phyloP scores from a whole-genome alignment of 1,284 basidiomycete genomes.

The Tetrapyrgos nigripes region DNA sequence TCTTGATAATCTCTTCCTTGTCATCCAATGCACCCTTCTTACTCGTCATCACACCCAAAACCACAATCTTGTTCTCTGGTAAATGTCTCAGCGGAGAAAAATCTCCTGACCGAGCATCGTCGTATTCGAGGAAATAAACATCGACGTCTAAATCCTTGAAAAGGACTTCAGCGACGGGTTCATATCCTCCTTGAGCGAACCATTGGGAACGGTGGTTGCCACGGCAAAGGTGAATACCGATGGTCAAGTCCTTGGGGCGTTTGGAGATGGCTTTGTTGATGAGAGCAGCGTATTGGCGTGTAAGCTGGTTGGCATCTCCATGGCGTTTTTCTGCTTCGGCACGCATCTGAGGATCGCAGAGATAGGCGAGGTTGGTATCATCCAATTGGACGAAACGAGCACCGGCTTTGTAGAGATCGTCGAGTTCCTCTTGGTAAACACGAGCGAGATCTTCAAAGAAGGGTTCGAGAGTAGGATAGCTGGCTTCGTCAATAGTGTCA shows the following conservation, averaged over 20 bases:
- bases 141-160: conserved; percentile 15
- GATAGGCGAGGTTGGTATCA: conserved; percentile 30
- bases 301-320: no score
- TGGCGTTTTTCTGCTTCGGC: no score
- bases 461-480: conserved; percentile 19
- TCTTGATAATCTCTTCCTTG: conserved; percentile 6
- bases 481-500: no score
- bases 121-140: conserved; percentile 18
- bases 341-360: conserved; percentile 25
- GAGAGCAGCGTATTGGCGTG: conserved; percentile 38
- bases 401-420: conserved; percentile 48
- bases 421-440: conserved; percentile 47
- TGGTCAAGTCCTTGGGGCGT: conserved; percentile 43
- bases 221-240: conserved; percentile 50
- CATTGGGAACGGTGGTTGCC: no score
- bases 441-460: conserved; percentile 45
- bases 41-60: conserved; percentile 9
- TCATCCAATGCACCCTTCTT: conserved; percentile 9
- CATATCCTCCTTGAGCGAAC: no score
- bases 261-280: conserved; percentile 42
- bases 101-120: conserved; percentile 17
- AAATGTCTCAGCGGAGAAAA: no score
- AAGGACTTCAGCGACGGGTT: no score
- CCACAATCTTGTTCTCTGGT: no score
- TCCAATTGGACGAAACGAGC: conserved; percentile 45